Evolutionary conservation across 331 rosid genomes (phyloP).

Genomic region (Stylosanthes scabra): DNA sequence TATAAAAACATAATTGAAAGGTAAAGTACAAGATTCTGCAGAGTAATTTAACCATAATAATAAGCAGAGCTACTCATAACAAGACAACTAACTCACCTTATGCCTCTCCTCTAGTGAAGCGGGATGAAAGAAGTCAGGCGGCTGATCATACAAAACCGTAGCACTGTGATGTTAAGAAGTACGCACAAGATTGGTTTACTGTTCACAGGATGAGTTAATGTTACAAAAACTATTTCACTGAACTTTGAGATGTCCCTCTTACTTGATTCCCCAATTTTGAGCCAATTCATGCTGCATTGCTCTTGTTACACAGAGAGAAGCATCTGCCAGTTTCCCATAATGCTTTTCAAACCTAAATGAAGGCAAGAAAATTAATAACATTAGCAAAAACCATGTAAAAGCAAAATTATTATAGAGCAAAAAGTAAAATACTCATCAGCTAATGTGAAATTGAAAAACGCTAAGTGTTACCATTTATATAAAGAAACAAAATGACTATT

Average conservation of each 20-base stretch:
- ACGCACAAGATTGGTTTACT: slow-evolving; percentile 22
- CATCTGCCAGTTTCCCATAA: slow-evolving; percentile 95
- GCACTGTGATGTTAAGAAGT: slow-evolving; percentile 59
- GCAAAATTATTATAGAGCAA: slow-evolving; percentile 20
- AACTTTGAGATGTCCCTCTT: slow-evolving; percentile 54
- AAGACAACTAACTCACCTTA: slow-evolving; percentile 56
- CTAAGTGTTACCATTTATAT: slow-evolving; percentile 74
- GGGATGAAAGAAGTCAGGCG: slow-evolving; percentile 90
- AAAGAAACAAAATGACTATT: slow-evolving; percentile 75
- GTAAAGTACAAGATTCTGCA: too few relatives aligned
- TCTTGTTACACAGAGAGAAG: slow-evolving; percentile 87
- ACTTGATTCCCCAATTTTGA: slow-evolving; percentile 97
- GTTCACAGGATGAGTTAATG: slow-evolving; percentile 6
- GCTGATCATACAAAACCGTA: slow-evolving; percentile 90
- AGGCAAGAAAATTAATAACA: slow-evolving; percentile 28
- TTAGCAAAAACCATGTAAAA: slow-evolving; percentile 39
- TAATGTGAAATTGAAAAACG: slow-evolving; percentile 41
- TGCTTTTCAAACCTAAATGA: slow-evolving; percentile 77
- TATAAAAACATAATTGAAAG: too few relatives aligned
- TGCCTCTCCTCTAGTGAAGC: slow-evolving; percentile 85
- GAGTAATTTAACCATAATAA: not conserved
- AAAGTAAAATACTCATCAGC: slow-evolving; percentile 28
- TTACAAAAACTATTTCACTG: slow-evolving; percentile 26
- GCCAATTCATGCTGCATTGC: slow-evolving; percentile 99
- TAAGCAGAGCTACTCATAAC: slow-evolving; percentile 18